Evolutionary conservation across 2,329 filamentous ascomycete genomes (phyloP).

Genomic region (Cytospora mali): DNA sequence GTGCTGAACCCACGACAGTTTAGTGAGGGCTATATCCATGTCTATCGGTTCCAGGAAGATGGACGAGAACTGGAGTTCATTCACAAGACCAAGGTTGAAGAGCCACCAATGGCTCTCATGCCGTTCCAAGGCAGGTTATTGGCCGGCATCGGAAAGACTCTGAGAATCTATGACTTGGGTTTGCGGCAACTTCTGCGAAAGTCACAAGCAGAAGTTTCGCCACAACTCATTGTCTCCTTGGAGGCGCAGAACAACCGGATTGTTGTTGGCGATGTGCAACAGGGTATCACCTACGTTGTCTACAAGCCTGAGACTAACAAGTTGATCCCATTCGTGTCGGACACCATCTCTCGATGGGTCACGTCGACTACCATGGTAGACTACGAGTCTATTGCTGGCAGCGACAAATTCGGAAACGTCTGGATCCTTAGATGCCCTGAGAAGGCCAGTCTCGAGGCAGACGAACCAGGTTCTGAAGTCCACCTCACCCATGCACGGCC

Average conservation of each 20-base stretch:
- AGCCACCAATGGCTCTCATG: slow-evolving; percentile 87
- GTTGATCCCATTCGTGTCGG: slow-evolving; percentile 90
- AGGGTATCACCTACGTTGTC: slow-evolving; percentile 88
- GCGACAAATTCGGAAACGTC: slow-evolving; percentile 97
- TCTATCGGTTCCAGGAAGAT: slow-evolving; percentile 86
- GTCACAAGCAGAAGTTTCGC: slow-evolving; percentile 76
- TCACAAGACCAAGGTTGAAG: slow-evolving; percentile 91
- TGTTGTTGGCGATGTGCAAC: slow-evolving; percentile 87
- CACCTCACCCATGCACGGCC: slow-evolving; percentile 88
- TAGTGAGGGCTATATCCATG: slow-evolving; percentile 81
- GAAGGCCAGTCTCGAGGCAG: slow-evolving; percentile 84
- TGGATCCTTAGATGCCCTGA: slow-evolving; percentile 88
- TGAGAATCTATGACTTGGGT: slow-evolving; percentile 90
- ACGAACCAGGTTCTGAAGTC: slow-evolving; percentile 87
- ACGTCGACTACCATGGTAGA: slow-evolving; percentile 93
- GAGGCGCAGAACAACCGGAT: slow-evolving; percentile 91
- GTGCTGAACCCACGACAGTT: slow-evolving; percentile 75
- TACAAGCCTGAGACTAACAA: slow-evolving; percentile 93
- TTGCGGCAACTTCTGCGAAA: slow-evolving; percentile 93
- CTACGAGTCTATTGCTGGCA: slow-evolving; percentile 92
- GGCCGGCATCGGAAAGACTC: slow-evolving; percentile 78
- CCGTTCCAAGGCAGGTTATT: slow-evolving; percentile 88
- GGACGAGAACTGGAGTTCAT: slow-evolving; percentile 92
- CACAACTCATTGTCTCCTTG: slow-evolving; percentile 83
- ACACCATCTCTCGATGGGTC: slow-evolving; percentile 87